phyloP scores from a whole-genome alignment of 805 yeast genomes.

The Starmerella bacillaris region DNA sequence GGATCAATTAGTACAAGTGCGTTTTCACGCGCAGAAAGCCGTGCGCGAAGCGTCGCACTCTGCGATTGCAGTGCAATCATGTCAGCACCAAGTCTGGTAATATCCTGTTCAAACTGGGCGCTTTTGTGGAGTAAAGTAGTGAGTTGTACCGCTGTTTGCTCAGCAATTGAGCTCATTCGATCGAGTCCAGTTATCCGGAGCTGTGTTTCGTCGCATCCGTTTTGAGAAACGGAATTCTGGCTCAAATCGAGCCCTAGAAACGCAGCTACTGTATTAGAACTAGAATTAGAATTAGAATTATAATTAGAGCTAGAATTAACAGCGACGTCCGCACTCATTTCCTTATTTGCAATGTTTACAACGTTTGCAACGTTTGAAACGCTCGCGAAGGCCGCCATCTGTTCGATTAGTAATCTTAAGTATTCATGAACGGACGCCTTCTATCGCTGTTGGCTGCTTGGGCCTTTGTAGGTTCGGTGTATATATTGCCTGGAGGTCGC shows the following conservation, averaged over 20 bases:
- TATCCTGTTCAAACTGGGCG: constrained; percentile 35
- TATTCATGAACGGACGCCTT: constrained; percentile 6
- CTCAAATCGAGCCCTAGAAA: too few relatives aligned
- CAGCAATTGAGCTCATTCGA: background rate
- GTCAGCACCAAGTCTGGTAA: constrained; percentile 38
- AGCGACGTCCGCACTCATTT: too few relatives aligned
- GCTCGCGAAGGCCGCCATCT: too few relatives aligned
- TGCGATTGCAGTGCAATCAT: constrained; percentile 42
- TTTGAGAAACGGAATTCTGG: too few relatives aligned
- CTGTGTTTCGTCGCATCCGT: constrained; percentile 1
- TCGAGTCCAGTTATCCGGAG: too few relatives aligned
- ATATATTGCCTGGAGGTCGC: constrained; percentile 13
- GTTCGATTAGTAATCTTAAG: too few relatives aligned
- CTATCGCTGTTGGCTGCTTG: constrained; percentile 5
- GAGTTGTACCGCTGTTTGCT: background rate
- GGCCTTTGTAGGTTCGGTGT: constrained; percentile 13
- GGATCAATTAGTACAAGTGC: constrained; percentile 46
- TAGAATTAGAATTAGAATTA: too few relatives aligned
- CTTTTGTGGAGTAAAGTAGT: constrained; percentile 5
- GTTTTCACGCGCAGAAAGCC: constrained; percentile 32
- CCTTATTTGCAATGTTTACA: too few relatives aligned
- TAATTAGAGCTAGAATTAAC: too few relatives aligned
- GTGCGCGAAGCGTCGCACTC: constrained; percentile 31
- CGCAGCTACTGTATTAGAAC: too few relatives aligned
- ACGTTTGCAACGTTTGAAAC: too few relatives aligned